phyloP scores from a whole-genome alignment of 495 filamentous ascomycete species.

The Amorphotheca resinae region DNA sequence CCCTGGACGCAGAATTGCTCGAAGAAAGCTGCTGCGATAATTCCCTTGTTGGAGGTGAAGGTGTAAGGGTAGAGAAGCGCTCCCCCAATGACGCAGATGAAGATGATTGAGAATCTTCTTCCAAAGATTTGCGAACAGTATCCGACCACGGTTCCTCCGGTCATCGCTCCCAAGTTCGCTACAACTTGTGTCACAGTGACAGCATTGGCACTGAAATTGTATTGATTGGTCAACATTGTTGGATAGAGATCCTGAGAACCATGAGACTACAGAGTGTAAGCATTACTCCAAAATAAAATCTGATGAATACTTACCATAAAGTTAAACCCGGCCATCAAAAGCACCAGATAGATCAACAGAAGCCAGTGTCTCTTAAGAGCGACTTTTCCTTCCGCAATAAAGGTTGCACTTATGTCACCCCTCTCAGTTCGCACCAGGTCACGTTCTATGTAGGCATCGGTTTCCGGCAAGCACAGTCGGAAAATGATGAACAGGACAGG shows the following conservation, averaged over 20 bases:
- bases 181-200: constrained; percentile 28
- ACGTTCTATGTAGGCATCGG: constrained; percentile 17
- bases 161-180: constrained; percentile 25
- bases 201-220: constrained; percentile 21
- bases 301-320: constrained; percentile 14
- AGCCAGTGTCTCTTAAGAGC: constrained; percentile 27
- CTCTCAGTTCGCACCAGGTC: constrained; percentile 3
- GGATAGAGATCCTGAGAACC: constrained; percentile 35
- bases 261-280: constrained; percentile 20
- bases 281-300: not conserved
- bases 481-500: constrained; percentile 24
- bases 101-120: constrained; percentile 52
- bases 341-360: constrained; percentile 29
- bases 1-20: constrained; percentile 73
- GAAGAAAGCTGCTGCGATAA: constrained; percentile 59
- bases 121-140: constrained; percentile 63
- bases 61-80: constrained; percentile 62
- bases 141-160: constrained; percentile 60
- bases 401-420: not conserved
- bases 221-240: constrained; percentile 29
- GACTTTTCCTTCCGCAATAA: constrained; percentile 1
- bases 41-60: constrained; percentile 37
- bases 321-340: constrained; percentile 33
- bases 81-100: constrained; percentile 43
- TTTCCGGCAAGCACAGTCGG: constrained; percentile 20